Evolutionary conservation across 2,329 filamentous ascomycete species (phyloP).

Genomic region (Capronia americana): DNA sequence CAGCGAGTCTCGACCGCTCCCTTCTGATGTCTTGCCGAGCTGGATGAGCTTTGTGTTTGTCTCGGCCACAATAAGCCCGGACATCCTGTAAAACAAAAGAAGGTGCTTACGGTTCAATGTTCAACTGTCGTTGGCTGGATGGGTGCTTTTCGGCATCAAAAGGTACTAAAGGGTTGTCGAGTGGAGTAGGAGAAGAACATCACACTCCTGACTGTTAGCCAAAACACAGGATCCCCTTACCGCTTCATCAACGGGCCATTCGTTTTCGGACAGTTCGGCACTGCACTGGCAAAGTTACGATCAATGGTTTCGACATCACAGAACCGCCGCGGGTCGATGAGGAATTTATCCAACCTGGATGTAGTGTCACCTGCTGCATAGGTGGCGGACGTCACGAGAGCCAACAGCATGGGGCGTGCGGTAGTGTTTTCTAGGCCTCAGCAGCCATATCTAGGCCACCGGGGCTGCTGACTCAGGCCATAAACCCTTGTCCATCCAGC

Average conservation of each 20-base stretch:
- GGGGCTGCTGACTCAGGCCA: slow-evolving; percentile 23
- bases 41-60: slow-evolving; percentile 8
- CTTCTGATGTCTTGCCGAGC: background rate
- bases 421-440: slow-evolving; percentile 17
- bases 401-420: background rate
- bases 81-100: background rate
- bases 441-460: slow-evolving; percentile 12
- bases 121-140: slow-evolving; percentile 6
- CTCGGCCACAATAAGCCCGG: slow-evolving; percentile 14
- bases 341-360: background rate
- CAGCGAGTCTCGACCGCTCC: slow-evolving; percentile 6
- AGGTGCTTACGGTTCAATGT: background rate
- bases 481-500: slow-evolving; percentile 7
- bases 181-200: slow-evolving; percentile 5
- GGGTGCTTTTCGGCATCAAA: background rate
- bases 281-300: background rate
- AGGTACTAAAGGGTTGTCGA: background rate
- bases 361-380: background rate
- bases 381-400: background rate
- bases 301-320: background rate
- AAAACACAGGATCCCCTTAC: background rate
- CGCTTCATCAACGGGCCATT: background rate
- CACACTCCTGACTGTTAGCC: background rate
- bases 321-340: background rate
- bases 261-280: background rate